A percentile compares a stretch with the other conserved stretches of the same genome.
These are phyloP conservation scores for Amanita inopinata DNA, from an alignment of 768 basidiomycete species.

Conservation along the genomic window DNA sequence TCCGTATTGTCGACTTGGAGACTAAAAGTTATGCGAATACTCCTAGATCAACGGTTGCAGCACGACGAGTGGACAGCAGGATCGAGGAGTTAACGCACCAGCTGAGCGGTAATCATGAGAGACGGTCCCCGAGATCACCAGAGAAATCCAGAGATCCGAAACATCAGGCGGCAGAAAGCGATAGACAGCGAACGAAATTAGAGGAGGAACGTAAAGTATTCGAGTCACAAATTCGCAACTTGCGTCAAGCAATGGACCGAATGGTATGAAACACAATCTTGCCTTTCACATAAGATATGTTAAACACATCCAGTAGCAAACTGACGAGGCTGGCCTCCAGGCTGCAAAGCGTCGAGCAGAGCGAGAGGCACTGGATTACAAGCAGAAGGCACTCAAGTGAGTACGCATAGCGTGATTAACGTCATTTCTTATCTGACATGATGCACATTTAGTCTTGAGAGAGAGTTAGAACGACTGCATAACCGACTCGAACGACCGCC, in stretches of 20 bases:
- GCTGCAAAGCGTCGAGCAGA: slow-evolving; percentile 69
- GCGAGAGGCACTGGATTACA: slow-evolving; percentile 65
- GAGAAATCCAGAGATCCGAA: slow-evolving; percentile 39
- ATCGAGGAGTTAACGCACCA: slow-evolving; percentile 66
- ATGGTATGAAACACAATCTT: slow-evolving; percentile 42
- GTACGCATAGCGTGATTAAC: slow-evolving; percentile 16
- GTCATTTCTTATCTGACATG: slow-evolving; percentile 5
- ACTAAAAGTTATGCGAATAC: slow-evolving; percentile 63
- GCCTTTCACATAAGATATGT: slow-evolving; percentile 7
- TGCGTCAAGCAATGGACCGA: slow-evolving; percentile 51
- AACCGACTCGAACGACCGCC: slow-evolving; percentile 53
- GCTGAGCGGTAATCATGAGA: slow-evolving; percentile 37
- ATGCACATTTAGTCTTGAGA: slow-evolving; percentile 37
- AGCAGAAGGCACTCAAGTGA: slow-evolving; percentile 60
- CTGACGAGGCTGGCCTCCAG: slow-evolving; percentile 54
- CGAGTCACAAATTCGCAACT: slow-evolving; percentile 44
- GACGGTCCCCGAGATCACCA: slow-evolving; percentile 28
- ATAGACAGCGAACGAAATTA: slow-evolving; percentile 48
- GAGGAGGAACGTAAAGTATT: slow-evolving; percentile 58
- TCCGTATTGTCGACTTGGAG: slow-evolving; percentile 75
- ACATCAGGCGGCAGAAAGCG: slow-evolving; percentile 47
- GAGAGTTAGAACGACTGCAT: slow-evolving; percentile 62
- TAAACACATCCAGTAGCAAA: slow-evolving; percentile 40
- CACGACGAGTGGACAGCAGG: slow-evolving; percentile 55
- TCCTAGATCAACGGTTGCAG: slow-evolving; percentile 44